phyloP scores from a whole-genome alignment of 2,329 filamentous ascomycete species.

The Byssothecium circinans region DNA sequence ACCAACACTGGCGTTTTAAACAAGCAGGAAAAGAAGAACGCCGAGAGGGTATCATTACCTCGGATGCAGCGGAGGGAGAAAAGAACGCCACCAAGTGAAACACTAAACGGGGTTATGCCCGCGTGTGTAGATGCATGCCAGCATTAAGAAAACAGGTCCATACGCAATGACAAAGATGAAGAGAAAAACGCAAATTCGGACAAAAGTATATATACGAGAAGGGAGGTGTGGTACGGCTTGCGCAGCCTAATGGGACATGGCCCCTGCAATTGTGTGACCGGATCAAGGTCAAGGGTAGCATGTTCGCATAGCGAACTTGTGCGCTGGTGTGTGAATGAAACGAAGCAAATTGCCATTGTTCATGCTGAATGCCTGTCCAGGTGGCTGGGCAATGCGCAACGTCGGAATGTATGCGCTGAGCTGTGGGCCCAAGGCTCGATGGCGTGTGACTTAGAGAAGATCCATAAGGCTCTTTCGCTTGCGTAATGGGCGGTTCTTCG shows the following conservation, averaged over 20 bases:
- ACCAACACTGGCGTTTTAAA: background rate
- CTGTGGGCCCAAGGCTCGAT: background rate
- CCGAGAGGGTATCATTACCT: constrained; percentile 11
- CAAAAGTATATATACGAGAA: background rate
- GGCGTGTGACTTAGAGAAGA: constrained; percentile 22
- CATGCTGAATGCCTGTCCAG: constrained; percentile 5
- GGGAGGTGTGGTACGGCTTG: background rate
- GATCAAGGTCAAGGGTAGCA: background rate
- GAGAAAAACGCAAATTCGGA: background rate
- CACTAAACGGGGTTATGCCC: background rate
- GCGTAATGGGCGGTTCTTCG: constrained; percentile 32
- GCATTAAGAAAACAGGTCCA: background rate
- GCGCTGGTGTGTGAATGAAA: constrained; percentile 4
- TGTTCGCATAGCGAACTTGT: background rate
- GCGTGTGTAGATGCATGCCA: background rate
- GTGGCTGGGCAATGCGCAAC: constrained; percentile 3
- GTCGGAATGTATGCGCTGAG: background rate
- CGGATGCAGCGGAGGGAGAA: constrained; percentile 1
- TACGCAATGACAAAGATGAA: background rate
- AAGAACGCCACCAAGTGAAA: background rate
- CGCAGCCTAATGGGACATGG: background rate
- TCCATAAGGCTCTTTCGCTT: constrained; percentile 45
- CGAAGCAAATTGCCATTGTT: constrained; percentile 11
- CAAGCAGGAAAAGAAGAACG: background rate
- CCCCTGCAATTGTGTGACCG: background rate